Conservation (phyloP, 345 rosid species). For the Populus deltoides region DNA sequence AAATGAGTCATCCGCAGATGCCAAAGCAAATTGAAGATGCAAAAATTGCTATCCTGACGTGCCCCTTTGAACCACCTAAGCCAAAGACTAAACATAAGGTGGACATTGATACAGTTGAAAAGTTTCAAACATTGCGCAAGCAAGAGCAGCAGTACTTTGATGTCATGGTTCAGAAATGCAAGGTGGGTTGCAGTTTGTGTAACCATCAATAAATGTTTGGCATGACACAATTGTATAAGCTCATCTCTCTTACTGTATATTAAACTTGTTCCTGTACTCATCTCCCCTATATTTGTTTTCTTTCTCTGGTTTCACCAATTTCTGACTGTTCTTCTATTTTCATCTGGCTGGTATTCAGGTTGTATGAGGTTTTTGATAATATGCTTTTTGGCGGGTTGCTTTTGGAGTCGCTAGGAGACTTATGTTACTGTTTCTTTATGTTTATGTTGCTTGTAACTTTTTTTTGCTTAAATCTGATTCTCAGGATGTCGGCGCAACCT, state of each 20-base stretch:
- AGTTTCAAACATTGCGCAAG: conserved; percentile 81
- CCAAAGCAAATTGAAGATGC: conserved; percentile 89
- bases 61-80: conserved; percentile 98
- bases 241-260: background rate
- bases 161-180: conserved; percentile 95
- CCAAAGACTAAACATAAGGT: conserved; percentile 99
- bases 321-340: background rate
- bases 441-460: background rate
- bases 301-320: background rate
- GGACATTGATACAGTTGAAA: conserved; percentile 93
- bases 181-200: conserved; percentile 35
- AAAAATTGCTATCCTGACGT: conserved; percentile 92
- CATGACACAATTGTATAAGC: background rate
- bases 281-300: background rate
- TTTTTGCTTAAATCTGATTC: conserved; percentile 5
- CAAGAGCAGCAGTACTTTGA: conserved; percentile 94
- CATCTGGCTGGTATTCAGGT: background rate
- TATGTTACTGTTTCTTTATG: background rate
- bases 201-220: background rate
- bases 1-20: conserved; percentile 99
- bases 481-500: conserved; percentile 94
- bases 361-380: background rate
- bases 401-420: background rate
- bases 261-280: background rate
- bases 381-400: background rate